Conservation (phyloP, 2,329 filamentous ascomycete genomes). For the Truncatella angustata region DNA sequence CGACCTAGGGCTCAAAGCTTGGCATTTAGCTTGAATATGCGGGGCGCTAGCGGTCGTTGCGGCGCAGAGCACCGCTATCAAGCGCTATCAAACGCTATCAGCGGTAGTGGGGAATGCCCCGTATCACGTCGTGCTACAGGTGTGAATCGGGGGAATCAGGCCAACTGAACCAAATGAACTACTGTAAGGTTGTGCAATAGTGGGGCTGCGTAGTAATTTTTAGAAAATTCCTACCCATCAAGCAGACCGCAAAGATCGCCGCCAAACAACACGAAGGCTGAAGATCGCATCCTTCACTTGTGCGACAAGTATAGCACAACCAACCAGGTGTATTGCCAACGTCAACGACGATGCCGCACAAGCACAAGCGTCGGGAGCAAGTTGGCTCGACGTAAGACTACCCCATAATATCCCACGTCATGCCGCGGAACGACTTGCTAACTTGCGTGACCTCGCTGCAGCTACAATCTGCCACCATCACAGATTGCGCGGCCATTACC, state of each 20-base stretch:
- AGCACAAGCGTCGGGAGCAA: slow-evolving; percentile 69
- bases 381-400: slow-evolving; percentile 51
- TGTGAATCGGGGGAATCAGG: no score
- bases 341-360: slow-evolving; percentile 69
- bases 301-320: background rate
- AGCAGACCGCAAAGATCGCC: background rate
- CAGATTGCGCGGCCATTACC: slow-evolving; percentile 52
- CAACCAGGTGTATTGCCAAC: background rate
- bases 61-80: background rate
- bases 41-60: background rate
- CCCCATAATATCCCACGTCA: background rate
- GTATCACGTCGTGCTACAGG: no score
- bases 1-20: background rate
- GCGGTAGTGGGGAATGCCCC: background rate
- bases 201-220: background rate
- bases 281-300: background rate
- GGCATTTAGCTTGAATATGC: slow-evolving; percentile 4
- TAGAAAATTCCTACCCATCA: background rate
- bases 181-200: background rate
- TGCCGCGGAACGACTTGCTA: slow-evolving; percentile 16
- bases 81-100: background rate
- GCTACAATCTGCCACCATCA: slow-evolving; percentile 48
- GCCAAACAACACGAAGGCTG: background rate
- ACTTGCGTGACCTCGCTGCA: slow-evolving; percentile 22
- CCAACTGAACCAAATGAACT: no score